Evolutionary conservation across 2,329 filamentous ascomycete genomes (phyloP).

Genomic region (Pseudogymnoascus sp.): DNA sequence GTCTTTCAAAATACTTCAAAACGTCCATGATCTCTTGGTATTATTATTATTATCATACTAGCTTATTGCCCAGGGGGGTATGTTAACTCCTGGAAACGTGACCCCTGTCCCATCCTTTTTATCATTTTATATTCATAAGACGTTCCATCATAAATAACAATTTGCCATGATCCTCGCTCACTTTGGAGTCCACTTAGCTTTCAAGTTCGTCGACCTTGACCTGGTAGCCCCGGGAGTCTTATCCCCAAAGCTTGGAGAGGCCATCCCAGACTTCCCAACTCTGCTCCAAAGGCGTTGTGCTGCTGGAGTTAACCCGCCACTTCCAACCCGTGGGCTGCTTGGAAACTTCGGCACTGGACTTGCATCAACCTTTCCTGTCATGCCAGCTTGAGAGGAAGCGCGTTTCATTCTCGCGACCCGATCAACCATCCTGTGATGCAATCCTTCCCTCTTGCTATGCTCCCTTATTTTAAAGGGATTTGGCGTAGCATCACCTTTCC

Average conservation of each 20-base stretch:
- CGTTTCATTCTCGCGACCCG: slow-evolving; percentile 66
- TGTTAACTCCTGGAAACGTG: background rate
- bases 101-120: background rate
- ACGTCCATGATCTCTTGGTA: background rate
- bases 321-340: slow-evolving; percentile 50
- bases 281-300: slow-evolving; percentile 60
- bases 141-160: background rate
- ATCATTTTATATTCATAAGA: slow-evolving; percentile 6
- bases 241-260: slow-evolving; percentile 22
- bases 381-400: slow-evolving; percentile 48
- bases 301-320: slow-evolving; percentile 60
- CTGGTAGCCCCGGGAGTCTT: slow-evolving; percentile 23
- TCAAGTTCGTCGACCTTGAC: slow-evolving; percentile 21
- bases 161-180: background rate
- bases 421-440: slow-evolving; percentile 84
- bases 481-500: slow-evolving; percentile 52
- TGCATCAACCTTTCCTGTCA: slow-evolving; percentile 49
- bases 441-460: slow-evolving; percentile 65
- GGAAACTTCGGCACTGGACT: slow-evolving; percentile 64
- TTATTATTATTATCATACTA: background rate
- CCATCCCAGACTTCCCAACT: slow-evolving; percentile 39
- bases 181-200: slow-evolving; percentile 23
- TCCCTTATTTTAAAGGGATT: slow-evolving; percentile 77
- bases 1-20: background rate
- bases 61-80: background rate